phyloP scores from a whole-genome alignment of 768 basidiomycete species.

The Grammothele lineata region DNA sequence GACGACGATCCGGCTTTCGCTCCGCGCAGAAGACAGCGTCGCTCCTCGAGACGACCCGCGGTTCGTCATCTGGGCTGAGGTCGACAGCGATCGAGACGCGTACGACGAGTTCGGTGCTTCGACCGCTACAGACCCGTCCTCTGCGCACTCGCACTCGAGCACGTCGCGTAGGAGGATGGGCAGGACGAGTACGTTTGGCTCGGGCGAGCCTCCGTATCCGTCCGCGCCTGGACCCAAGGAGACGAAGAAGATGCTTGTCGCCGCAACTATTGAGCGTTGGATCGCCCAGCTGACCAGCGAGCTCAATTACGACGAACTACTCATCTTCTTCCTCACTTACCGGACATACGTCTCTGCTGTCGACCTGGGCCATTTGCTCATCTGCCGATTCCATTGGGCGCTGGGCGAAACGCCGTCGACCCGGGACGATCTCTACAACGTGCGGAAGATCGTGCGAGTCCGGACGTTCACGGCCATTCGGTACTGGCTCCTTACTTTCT shows the following conservation, averaged over 20 bases:
- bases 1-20: conserved; percentile 66
- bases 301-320: conserved; percentile 80
- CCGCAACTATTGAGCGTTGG: conserved; percentile 91
- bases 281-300: conserved; percentile 87
- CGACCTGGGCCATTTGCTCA: conserved; percentile 78
- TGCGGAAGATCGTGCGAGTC: conserved; percentile 75
- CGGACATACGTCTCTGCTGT: conserved; percentile 77
- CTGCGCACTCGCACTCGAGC: conserved; percentile 16
- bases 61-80: conserved; percentile 87
- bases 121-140: conserved; percentile 10
- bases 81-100: conserved; percentile 25
- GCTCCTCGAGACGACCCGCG: conserved; percentile 84
- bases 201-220: neutral
- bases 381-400: conserved; percentile 89
- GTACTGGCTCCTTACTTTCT: conserved; percentile 90
- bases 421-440: conserved; percentile 68
- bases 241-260: conserved; percentile 58
- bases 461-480: conserved; percentile 87
- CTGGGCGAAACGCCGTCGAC: conserved; percentile 44
- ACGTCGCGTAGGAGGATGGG: conserved; percentile 12
- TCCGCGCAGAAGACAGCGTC: conserved; percentile 60
- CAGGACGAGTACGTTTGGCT: conserved; percentile 15
- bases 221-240: conserved; percentile 15
- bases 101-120: conserved; percentile 12
- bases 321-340: conserved; percentile 91